Evolutionary conservation across 2,329 filamentous ascomycete genomes (phyloP).

Genomic region (Dryadomyces quercus-mongolicae): DNA sequence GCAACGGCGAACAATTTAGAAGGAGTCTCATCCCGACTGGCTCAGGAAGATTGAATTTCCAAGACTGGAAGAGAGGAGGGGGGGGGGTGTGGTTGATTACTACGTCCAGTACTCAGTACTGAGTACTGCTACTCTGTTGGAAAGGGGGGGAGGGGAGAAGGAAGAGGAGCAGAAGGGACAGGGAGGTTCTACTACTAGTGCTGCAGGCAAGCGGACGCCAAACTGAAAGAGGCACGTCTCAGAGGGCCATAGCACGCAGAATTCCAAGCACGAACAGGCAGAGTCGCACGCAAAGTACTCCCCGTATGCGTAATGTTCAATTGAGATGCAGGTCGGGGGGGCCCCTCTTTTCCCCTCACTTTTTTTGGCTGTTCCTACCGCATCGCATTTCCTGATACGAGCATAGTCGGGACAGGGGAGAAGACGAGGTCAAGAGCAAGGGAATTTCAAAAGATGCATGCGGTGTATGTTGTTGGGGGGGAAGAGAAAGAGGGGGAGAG

Average conservation of each 20-base stretch:
- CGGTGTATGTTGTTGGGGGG: not conserved
- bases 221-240: not conserved
- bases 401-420: not conserved
- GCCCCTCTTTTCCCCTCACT: not conserved
- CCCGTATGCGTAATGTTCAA: not conserved
- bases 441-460: too few species aligned
- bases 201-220: conserved; percentile 1
- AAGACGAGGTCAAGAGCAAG: not conserved
- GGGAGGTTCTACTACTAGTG: not conserved
- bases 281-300: not conserved
- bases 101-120: not conserved
- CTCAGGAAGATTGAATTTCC: not conserved
- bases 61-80: too few species aligned
- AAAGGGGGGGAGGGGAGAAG: too few species aligned
- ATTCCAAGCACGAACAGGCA: not conserved
- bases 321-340: not conserved
- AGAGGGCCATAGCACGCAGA: not conserved
- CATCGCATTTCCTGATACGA: not conserved
- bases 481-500: not conserved
- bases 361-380: not conserved
- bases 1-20: not conserved
- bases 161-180: too few species aligned
- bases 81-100: not conserved
- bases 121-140: not conserved
- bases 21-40: not conserved